Evolutionary conservation across 768 basidiomycete genomes (phyloP).

Genomic region (Mycena filopes): DNA sequence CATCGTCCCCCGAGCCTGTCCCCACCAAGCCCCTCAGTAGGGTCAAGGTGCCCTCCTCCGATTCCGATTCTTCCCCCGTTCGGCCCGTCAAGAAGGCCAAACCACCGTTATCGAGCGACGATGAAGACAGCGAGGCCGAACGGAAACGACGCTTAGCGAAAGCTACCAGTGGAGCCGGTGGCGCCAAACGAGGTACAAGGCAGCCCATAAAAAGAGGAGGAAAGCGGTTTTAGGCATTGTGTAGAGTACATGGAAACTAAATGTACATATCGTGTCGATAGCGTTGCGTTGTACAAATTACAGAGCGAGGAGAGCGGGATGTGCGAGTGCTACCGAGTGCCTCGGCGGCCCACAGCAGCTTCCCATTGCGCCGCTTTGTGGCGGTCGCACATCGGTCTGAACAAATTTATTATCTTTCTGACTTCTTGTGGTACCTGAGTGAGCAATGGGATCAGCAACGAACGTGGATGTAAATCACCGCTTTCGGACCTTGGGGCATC

Average conservation of each 20-base stretch:
- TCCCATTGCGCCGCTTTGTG: constrained; percentile 33
- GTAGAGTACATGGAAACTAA: neutral
- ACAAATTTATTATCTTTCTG: constrained; percentile 30
- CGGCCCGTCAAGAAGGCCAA: constrained; percentile 63
- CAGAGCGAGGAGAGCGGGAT: neutral
- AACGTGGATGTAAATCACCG: neutral
- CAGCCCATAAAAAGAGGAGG: constrained; percentile 84
- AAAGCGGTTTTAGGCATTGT: constrained; percentile 68
- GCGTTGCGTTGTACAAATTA: constrained; percentile 9
- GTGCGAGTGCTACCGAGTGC: constrained; percentile 15
- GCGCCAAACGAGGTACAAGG: constrained; percentile 61
- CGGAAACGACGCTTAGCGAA: constrained; percentile 44
- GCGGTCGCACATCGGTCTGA: constrained; percentile 32
- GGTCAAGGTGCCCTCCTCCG: constrained; percentile 46
- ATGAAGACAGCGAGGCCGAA: constrained; percentile 71
- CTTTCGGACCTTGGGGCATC: constrained; percentile 28
- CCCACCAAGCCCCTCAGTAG: constrained; percentile 34
- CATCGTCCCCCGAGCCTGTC: constrained; percentile 22
- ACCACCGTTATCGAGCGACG: constrained; percentile 54
- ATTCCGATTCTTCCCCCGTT: constrained; percentile 65
- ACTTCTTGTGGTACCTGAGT: constrained; percentile 9
- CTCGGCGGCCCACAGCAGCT: constrained; percentile 25
- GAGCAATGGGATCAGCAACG: neutral
- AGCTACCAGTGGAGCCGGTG: constrained; percentile 43
- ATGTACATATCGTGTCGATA: neutral